Evolutionary conservation across 2,329 filamentous ascomycete species (phyloP).

Genomic region (Septoria linicola): DNA sequence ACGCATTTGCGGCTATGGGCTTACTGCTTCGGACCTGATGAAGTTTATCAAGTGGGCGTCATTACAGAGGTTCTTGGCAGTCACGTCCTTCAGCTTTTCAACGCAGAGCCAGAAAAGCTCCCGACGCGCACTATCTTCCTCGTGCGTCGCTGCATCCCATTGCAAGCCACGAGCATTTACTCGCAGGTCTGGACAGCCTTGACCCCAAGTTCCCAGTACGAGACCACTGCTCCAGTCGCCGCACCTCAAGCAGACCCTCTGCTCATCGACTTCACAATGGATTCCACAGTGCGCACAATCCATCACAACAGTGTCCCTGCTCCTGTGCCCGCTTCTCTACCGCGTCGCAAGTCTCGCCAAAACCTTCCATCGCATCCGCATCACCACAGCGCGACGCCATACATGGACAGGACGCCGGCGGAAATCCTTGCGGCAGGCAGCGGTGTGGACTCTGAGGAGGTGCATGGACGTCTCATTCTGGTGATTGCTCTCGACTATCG

Average conservation of each 20-base stretch:
- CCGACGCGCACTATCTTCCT: conserved; percentile 1
- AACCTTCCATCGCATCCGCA: neutral
- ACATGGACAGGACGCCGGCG: neutral
- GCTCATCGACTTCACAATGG: too few species aligned
- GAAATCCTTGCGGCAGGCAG: neutral
- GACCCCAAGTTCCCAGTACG: neutral
- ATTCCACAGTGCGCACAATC: too few species aligned
- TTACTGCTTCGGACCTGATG: neutral
- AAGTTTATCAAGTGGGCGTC: neutral
- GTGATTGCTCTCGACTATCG: neutral
- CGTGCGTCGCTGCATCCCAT: neutral
- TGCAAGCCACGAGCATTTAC: too few species aligned
- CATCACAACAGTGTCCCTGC: too few species aligned
- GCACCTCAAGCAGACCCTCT: too few species aligned
- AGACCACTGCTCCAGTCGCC: neutral
- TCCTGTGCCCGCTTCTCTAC: too few species aligned
- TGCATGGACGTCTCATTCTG: neutral
- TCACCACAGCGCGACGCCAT: neutral
- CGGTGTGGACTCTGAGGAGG: neutral
- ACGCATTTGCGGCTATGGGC: neutral
- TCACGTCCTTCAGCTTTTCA: neutral
- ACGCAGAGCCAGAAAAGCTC: neutral
- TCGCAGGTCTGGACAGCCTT: neutral
- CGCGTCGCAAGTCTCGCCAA: neutral
- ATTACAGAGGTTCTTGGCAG: neutral